A percentile compares a stretch with the other conserved stretches of the same genome.
Conservation (phyloP, 805 yeast genomes). For the Brettanomyces naardenensis region DNA sequence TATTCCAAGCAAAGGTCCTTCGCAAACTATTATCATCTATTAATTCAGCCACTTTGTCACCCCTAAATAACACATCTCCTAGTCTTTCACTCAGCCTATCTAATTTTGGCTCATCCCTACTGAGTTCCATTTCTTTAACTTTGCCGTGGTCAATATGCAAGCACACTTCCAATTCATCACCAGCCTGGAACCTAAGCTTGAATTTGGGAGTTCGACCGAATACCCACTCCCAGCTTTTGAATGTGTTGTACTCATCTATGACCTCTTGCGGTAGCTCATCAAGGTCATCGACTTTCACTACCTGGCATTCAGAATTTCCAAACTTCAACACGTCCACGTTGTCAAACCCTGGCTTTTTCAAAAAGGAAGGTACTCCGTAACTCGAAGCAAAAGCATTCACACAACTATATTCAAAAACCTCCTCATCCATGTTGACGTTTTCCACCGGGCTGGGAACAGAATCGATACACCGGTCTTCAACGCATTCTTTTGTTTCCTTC, state of each 20-base stretch:
- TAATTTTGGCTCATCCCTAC: conserved; percentile 11
- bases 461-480: conserved; percentile 36
- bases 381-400: conserved; percentile 29
- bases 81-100: conserved; percentile 7
- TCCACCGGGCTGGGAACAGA: conserved; percentile 78
- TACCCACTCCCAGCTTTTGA: conserved; percentile 64
- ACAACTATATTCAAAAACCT: conserved; percentile 40
- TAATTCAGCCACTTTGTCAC: conserved; percentile 9
- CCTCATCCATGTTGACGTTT: conserved; percentile 44
- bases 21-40: conserved; percentile 10
- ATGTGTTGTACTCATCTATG: conserved; percentile 31
- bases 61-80: conserved; percentile 13
- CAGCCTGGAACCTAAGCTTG: conserved; percentile 39
- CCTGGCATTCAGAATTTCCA: conserved; percentile 11
- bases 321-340: conserved; percentile 8
- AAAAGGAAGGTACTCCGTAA: conserved; percentile 22
- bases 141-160: conserved; percentile 47
- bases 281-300: conserved; percentile 18
- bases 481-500: conserved; percentile 10
- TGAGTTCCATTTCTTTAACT: conserved; percentile 9
- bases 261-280: conserved; percentile 26
- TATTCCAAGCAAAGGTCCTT: conserved; percentile 19
- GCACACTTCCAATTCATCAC: conserved; percentile 22
- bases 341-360: conserved; percentile 6
- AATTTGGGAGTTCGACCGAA: conserved; percentile 75